Conservation (phyloP, 1,139 yeast genomes). For the Debaryomyces robertsiae region DNA sequence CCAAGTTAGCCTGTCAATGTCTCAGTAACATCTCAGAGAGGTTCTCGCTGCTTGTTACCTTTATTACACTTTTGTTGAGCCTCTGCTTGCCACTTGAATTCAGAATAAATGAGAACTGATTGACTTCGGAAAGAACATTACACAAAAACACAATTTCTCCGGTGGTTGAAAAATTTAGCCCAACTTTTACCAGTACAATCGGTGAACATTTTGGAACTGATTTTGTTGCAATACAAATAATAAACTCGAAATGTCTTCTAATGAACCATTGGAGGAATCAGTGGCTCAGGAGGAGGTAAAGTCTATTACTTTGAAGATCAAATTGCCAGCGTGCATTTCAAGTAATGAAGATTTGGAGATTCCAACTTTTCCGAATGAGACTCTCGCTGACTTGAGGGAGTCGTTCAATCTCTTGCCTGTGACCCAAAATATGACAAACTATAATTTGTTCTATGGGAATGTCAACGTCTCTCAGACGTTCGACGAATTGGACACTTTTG, state of each 20-base stretch:
- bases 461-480: constrained; percentile 32
- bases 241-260: constrained; percentile 16
- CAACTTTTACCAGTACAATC: neutral
- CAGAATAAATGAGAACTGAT: too few species aligned
- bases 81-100: too few species aligned
- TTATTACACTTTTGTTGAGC: too few species aligned
- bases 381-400: constrained; percentile 60
- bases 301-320: constrained; percentile 31
- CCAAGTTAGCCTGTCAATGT: too few species aligned
- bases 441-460: constrained; percentile 47
- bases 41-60: too few species aligned
- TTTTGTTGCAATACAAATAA: neutral
- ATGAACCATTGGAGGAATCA: constrained; percentile 14
- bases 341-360: constrained; percentile 32
- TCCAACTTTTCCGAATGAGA: constrained; percentile 40
- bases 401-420: constrained; percentile 57
- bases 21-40: too few species aligned
- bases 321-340: constrained; percentile 35
- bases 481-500: constrained; percentile 38
- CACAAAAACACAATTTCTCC: neutral
- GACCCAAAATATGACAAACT: constrained; percentile 64
- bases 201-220: neutral
- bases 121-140: neutral
- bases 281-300: constrained; percentile 19
- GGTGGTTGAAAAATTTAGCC: neutral